Base-by-base conservation (phyloP, 371 early-diverging fungal species). In the Capillidium heterosporum region DNA sequence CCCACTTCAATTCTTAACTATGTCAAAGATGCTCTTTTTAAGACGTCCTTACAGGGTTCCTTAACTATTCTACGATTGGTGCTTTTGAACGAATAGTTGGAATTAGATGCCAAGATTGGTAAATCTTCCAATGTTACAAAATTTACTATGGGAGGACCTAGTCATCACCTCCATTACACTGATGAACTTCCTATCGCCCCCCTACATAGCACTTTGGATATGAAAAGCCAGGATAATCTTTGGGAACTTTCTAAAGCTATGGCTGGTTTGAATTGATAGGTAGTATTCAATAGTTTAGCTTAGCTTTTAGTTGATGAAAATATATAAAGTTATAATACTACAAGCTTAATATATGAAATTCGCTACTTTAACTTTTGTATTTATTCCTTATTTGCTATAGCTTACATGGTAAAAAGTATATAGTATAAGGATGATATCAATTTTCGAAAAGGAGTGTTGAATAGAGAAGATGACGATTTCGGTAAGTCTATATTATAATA, bases 121-220 rank as follows among this genome's bases (percentile, higher is more conserved):
- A 35, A 35, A 4, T 35, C 7, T 35, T 7, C 35, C 35, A 4
- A 35, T 7, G 35, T 13, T 35, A 35, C 7, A 7, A 35, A 35
- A 35, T 35, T 35, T 35, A 35, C 35, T 13, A 35, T 7, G 35
- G 35, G 31, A 5, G 50, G 2, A 28, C 28, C 31, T 49, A 31
- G 28, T 27, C 31, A 24, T 13, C 26, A 24, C 17, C 31, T 53
- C 19, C 35, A 53, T n/a, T 53, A 19, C 29, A 5, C 53, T 10
- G 53, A 53, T 53, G 41, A 53, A 21, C 19, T 53, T n/a, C 23
- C 53, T 10, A 53, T 53, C 15, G 8, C 11, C 3, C 50, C 50
- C 28, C 28, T 49, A 28, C 10, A 10, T 23, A 24, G 24, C 15
- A 19, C 50, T 29, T 28, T 28, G 31, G 50, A 49, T n/a, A 28